These are phyloP conservation scores for Clavaria fumosa DNA, from an alignment of 768 basidiomycete species.

Conservation along the genomic window DNA sequence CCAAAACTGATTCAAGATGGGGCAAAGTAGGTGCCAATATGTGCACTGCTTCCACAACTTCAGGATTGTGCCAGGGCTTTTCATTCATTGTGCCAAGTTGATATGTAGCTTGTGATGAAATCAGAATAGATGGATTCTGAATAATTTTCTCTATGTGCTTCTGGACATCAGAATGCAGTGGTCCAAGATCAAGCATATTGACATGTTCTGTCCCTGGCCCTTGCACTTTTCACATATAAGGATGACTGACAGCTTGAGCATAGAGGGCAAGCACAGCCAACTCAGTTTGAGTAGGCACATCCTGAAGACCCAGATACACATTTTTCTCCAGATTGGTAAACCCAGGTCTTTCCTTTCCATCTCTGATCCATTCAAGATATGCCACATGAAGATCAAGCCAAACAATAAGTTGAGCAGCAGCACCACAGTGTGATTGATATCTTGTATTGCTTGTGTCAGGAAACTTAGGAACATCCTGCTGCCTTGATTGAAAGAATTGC, in stretches of 20 bases:
- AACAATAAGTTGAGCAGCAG: too few species aligned
- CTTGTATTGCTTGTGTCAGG: too few species aligned
- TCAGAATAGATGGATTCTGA: constrained; percentile 12
- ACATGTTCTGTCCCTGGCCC: constrained; percentile 3
- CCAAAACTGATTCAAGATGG: constrained; percentile 4
- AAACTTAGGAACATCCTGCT: too few species aligned
- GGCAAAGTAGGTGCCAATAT: neutral
- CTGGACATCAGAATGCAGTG: constrained; percentile 13
- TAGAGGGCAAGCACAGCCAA: constrained; percentile 17
- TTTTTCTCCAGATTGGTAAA: constrained; percentile 27
- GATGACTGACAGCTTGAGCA: constrained; percentile 10
- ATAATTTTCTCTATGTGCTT: constrained; percentile 9
- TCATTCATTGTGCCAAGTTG: constrained; percentile 13
- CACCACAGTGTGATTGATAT: too few species aligned
- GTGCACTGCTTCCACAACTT: constrained; percentile 7
- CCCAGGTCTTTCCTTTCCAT: too few species aligned
- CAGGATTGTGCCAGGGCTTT: constrained; percentile 8
- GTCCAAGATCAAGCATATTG: constrained; percentile 16
- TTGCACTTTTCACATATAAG: constrained; percentile 17
- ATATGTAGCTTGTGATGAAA: constrained; percentile 8
- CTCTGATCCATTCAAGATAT: too few species aligned
- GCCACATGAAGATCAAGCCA: too few species aligned
- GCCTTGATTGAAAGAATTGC: too few species aligned
- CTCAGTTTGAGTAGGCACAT: constrained; percentile 17
- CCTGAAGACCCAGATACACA: constrained; percentile 12